These are phyloP conservation scores for Cyanophora paradoxa DNA, from an alignment of 78 protist genomes.

Conservation along the genomic window DNA sequence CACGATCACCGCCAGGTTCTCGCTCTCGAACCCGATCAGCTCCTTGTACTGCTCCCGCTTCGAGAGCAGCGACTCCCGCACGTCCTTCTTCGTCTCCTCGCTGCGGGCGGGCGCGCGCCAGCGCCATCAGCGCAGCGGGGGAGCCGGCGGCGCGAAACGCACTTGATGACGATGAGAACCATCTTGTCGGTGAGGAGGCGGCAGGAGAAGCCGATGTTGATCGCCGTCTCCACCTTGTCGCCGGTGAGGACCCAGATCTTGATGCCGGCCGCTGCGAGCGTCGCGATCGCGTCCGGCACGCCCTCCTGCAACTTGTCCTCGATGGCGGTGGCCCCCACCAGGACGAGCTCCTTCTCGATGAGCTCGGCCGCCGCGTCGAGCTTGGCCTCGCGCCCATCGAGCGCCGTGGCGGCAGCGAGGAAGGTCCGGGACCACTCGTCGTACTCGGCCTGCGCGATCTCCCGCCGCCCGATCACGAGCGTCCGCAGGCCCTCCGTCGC, in stretches of 20 bases:
- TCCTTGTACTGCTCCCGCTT: no score
- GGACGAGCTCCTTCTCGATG: slow-evolving; percentile 52
- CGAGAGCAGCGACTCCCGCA: no score
- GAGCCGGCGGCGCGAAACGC: no score
- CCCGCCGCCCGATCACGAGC: no score
- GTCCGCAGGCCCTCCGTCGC: no score
- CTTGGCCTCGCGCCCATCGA: not conserved
- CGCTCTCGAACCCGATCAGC: no score
- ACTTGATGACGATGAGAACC: not conserved
- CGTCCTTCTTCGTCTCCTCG: no score
- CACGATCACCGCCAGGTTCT: slow-evolving; percentile 9
- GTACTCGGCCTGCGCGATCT: no score
- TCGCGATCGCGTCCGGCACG: slow-evolving; percentile 55
- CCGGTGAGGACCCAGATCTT: slow-evolving; percentile 96
- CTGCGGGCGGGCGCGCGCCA: no score
- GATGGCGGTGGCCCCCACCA: slow-evolving; percentile 91
- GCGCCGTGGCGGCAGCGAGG: slow-evolving; percentile 8
- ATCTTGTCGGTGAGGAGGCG: slow-evolving; percentile 18
- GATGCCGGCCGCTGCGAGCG: slow-evolving; percentile 67
- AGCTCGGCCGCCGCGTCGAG: slow-evolving; percentile 13
- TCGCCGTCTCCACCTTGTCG: slow-evolving; percentile 87
- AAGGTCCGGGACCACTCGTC: no score
- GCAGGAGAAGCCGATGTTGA: slow-evolving; percentile 35
- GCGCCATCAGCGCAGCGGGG: no score
- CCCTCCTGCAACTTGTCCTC: slow-evolving; percentile 90